These are phyloP conservation scores for Pseudozyma thailandica DNA, from an alignment of 1,284 basidiomycete species.

Conservation along the genomic window DNA sequence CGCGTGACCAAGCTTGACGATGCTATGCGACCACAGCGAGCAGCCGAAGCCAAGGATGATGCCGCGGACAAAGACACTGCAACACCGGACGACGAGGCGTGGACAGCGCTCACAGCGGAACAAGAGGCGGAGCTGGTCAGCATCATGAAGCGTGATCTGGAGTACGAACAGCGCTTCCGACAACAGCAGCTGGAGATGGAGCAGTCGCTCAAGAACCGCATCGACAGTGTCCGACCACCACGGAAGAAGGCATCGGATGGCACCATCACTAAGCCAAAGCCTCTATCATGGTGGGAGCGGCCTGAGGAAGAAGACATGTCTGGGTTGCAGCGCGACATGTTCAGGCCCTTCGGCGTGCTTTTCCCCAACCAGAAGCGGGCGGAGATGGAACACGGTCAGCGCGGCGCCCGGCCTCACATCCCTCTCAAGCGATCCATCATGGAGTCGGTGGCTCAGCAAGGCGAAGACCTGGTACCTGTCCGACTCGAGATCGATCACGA, in stretches of 20 bases:
- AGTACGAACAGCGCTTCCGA: constrained; percentile 70
- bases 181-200: constrained; percentile 53
- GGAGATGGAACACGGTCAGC: constrained; percentile 74
- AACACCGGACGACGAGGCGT: constrained; percentile 31
- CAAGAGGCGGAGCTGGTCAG: constrained; percentile 72
- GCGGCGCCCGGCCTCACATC: constrained; percentile 48
- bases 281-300: constrained; percentile 63
- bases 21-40: constrained; percentile 69
- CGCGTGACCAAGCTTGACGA: constrained; percentile 73
- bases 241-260: constrained; percentile 34
- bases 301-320: constrained; percentile 42
- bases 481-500: constrained; percentile 91
- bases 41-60: constrained; percentile 70
- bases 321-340: constrained; percentile 37
- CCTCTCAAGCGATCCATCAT: constrained; percentile 69
- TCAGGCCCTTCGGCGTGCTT: constrained; percentile 52
- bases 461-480: constrained; percentile 88
- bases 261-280: constrained; percentile 39
- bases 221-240: constrained; percentile 49
- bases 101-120: constrained; percentile 70
- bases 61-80: constrained; percentile 12
- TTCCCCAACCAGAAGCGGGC: constrained; percentile 57
- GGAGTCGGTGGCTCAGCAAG: constrained; percentile 73
- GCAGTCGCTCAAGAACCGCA: constrained; percentile 48
- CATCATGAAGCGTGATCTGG: constrained; percentile 73